Percentiles rank a stretch among this genome's conserved stretches.
phyloP scores from a whole-genome alignment of 768 basidiomycete species.

The Auricularia sp. region DNA sequence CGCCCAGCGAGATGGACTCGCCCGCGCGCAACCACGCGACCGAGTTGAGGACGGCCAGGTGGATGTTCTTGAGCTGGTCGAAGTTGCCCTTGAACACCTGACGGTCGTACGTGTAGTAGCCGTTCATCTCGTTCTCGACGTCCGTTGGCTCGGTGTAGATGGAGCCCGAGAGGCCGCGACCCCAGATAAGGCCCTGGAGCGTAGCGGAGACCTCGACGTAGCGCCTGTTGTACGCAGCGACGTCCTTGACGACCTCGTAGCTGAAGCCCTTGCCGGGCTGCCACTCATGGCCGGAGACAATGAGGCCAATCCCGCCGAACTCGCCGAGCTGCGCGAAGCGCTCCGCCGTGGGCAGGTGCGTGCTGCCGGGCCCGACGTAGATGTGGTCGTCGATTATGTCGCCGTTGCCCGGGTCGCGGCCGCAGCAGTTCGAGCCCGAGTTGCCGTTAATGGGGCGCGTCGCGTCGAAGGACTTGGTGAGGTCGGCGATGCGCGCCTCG shows the following conservation, averaged over 20 bases:
- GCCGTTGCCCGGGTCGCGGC: background rate
- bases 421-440: background rate
- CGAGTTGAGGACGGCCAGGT: background rate
- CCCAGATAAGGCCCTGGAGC: background rate
- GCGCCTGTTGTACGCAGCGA: background rate
- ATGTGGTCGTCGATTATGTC: constrained; percentile 1
- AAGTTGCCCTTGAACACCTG: constrained; percentile 1
- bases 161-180: background rate
- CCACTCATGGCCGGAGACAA: background rate
- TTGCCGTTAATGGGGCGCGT: background rate
- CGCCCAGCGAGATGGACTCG: constrained; percentile 1
- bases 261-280: background rate
- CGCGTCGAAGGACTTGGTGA: background rate
- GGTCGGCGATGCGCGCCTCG: background rate
- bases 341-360: background rate
- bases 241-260: background rate
- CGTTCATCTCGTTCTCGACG: constrained; percentile 1
- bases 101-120: constrained; percentile 1
- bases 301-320: background rate
- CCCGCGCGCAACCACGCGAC: background rate
- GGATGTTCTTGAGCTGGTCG: background rate
- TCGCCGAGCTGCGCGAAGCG: background rate
- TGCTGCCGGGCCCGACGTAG: background rate
- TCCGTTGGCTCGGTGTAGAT: constrained; percentile 1
- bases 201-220: background rate